Conservation (phyloP, 371 early-diverging fungal species). For the Mucor saturninus region DNA sequence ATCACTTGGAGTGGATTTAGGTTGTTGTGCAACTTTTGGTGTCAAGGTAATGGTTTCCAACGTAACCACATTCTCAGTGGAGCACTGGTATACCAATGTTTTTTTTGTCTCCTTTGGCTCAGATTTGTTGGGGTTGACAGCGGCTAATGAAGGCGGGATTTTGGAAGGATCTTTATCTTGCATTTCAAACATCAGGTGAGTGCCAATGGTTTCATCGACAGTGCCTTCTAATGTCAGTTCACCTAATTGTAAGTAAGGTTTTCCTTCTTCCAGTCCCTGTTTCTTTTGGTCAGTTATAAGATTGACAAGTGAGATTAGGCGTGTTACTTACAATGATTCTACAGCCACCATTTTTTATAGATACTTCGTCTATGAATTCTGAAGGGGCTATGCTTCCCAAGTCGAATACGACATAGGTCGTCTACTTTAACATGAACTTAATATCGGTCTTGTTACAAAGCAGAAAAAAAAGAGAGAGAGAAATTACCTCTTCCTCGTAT, state of each 20-base stretch:
- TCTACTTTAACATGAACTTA: constrained; percentile 8
- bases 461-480: too few species aligned
- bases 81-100: not conserved
- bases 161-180: constrained; percentile 5
- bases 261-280: constrained; percentile 31
- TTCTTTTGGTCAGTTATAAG: not conserved
- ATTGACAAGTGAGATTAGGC: too few species aligned
- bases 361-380: constrained; percentile 9
- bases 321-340: constrained; percentile 15
- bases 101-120: constrained; percentile 3
- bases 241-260: constrained; percentile 25
- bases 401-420: constrained; percentile 30
- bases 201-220: constrained; percentile 31
- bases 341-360: constrained; percentile 19
- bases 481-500: constrained; percentile 29
- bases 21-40: not conserved
- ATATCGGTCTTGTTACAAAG: not conserved
- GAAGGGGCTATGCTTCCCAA: constrained; percentile 11
- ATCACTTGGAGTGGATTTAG: not conserved
- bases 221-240: constrained; percentile 22
- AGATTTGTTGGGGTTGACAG: not conserved
- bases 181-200: constrained; percentile 30
- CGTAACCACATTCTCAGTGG: constrained; percentile 19
- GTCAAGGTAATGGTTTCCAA: constrained; percentile 9
- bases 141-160: not conserved